Evolutionary conservation across 495 filamentous ascomycete species (phyloP), one percentile per base, ranked within the genome.

Genomic region (Neurospora sp.): DNA sequence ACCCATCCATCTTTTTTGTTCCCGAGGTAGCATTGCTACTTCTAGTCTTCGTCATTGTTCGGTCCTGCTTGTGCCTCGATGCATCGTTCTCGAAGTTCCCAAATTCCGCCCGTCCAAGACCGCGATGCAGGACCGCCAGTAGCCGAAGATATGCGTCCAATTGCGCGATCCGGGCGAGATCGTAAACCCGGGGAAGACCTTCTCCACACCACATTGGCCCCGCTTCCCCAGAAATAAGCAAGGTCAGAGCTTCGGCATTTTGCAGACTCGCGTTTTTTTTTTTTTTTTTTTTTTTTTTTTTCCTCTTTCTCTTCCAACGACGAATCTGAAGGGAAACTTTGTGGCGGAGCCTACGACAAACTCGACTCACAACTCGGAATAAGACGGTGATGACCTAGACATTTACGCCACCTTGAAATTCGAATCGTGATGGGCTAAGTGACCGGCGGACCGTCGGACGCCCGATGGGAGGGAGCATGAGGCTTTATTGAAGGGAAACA

Each of bases 101-200:
- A 72, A 65, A 76, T 76, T 76, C 75, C 75, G 75, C 73, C 53
- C 53, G 27, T 35, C 14, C 14, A 35, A 35, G 53, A 65, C 53
- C 53, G 53, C 53, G 27, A 9, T 61, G 27, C 53, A 37, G 45
- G 70, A 48, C 73, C 73, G 73, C 61, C 44, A 53, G 18, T 75
- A 75, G 73, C 73, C 73, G 73, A 35, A 31, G 4, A 9, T 75
- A 75, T 44, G 73, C 73, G 73, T 68, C 22, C 65, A 42, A 22
- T 40, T 20, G 44, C 53, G 48, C 48, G 22, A 5, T 16, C n/a
- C 3, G n/a, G 7, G 53, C 27, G 27, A 27, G 53, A 8, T 31
- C 20, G 9, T 61, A 61, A 61, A 35, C 6, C 53, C 6, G 53
- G 53, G 53, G 22, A 53, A 27, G 45, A 22, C 9, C 45, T 53